phyloP scores from a whole-genome alignment of 2,329 filamentous ascomycete species.

The Phialophora tarda region DNA sequence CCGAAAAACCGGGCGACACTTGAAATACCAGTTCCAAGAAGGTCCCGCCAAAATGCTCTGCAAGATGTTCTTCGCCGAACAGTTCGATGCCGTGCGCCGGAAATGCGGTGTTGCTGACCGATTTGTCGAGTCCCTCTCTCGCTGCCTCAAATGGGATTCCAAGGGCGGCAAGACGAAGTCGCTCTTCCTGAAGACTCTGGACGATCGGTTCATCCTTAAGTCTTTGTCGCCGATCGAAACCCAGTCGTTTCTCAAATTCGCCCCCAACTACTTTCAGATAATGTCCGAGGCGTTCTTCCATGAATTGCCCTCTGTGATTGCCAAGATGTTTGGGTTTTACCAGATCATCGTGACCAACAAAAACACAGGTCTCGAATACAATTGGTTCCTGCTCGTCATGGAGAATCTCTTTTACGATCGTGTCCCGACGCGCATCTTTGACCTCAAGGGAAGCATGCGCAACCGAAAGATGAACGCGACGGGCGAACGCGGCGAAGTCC shows the following conservation, averaged over 20 bases:
- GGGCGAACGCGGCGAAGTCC: constrained; percentile 92
- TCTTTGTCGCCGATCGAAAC: constrained; percentile 90
- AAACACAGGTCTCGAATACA: constrained; percentile 86
- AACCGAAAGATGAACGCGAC: constrained; percentile 97
- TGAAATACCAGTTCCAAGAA: constrained; percentile 94
- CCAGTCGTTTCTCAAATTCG: constrained; percentile 90
- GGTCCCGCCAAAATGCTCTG: constrained; percentile 94
- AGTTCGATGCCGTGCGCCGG: constrained; percentile 90
- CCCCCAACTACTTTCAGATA: constrained; percentile 94
- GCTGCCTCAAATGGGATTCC: constrained; percentile 97
- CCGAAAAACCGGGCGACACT: constrained; percentile 83
- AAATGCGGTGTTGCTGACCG: constrained; percentile 94
- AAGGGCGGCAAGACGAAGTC: constrained; percentile 98
- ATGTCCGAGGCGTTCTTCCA: constrained; percentile 97
- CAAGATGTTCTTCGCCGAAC: constrained; percentile 98
- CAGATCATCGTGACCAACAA: constrained; percentile 97
- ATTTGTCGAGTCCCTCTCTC: constrained; percentile 91
- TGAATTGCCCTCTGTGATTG: constrained; percentile 92
- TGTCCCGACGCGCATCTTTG: constrained; percentile 85
- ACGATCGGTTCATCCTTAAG: constrained; percentile 92
- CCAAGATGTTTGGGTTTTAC: constrained; percentile 99
- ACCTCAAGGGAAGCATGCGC: constrained; percentile 97
- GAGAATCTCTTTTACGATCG: constrained; percentile 98
- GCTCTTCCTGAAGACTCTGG: constrained; percentile 93
- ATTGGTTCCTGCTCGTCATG: constrained; percentile 92